Evolutionary conservation across 768 basidiomycete genomes (phyloP).

Genomic region (Sutorius australiensis): DNA sequence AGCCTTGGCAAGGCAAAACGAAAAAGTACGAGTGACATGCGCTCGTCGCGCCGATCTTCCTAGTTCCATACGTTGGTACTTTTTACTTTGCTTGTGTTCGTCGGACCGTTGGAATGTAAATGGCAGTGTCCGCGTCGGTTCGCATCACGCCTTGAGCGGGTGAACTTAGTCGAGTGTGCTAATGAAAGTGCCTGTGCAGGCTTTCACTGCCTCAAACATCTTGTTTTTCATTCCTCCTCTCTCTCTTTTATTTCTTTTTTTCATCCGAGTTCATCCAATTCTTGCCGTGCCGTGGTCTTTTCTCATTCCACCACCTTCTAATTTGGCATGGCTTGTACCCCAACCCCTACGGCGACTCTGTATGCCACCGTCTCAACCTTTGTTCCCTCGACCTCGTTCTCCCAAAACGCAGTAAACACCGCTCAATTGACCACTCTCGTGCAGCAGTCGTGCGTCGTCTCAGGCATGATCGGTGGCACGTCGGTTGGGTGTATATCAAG

Average conservation of each 20-base stretch:
- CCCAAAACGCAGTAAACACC: slow-evolving; percentile 31
- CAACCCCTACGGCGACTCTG: slow-evolving; percentile 42
- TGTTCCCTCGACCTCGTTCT: slow-evolving; percentile 34
- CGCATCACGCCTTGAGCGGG: background rate
- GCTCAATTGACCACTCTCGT: slow-evolving; percentile 34
- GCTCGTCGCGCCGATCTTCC: slow-evolving; percentile 65
- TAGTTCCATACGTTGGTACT: slow-evolving; percentile 31
- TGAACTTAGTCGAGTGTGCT: background rate
- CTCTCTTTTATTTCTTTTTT: background rate
- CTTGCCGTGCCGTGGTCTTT: background rate
- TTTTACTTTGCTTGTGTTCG: background rate
- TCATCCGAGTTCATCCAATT: background rate
- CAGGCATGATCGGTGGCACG: slow-evolving; percentile 23
- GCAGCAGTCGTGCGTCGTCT: slow-evolving; percentile 32
- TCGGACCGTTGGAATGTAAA: background rate
- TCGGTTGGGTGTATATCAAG: slow-evolving; percentile 29
- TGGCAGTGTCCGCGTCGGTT: too few relatives aligned
- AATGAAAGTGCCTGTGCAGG: background rate
- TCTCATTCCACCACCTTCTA: background rate
- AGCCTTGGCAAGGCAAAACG: slow-evolving; percentile 8
- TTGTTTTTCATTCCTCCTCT: slow-evolving; percentile 2
- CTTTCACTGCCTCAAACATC: background rate
- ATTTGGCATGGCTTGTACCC: slow-evolving; percentile 35
- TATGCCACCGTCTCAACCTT: slow-evolving; percentile 38
- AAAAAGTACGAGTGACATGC: slow-evolving; percentile 25